Conservation (phyloP, 108 stramenopile species). For the Discostella pseudostelligera region DNA sequence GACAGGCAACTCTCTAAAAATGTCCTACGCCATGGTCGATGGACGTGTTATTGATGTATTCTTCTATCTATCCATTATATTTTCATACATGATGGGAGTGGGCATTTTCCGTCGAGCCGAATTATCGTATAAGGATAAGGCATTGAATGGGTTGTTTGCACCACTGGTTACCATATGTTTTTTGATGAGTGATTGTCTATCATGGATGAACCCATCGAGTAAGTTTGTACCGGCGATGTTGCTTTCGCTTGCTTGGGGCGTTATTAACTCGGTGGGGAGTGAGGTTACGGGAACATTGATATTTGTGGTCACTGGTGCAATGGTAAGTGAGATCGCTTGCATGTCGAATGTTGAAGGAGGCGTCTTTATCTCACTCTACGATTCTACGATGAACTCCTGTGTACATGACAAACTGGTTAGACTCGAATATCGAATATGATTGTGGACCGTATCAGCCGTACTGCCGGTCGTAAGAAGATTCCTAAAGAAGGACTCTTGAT, state of each 20-base stretch:
- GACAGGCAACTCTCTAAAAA: constrained; percentile 71
- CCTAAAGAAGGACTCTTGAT: constrained; percentile 40
- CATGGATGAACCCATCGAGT: constrained; percentile 19
- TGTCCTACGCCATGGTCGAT: constrained; percentile 52
- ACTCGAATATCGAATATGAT: constrained; percentile 47
- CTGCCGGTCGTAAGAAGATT: constrained; percentile 42
- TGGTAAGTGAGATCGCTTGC: constrained; percentile 19
- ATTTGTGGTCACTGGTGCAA: constrained; percentile 69
- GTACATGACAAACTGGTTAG: neutral
- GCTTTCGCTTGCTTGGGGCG: constrained; percentile 48
- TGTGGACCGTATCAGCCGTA: constrained; percentile 46
- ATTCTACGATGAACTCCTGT: neutral
- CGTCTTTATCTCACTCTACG: neutral
- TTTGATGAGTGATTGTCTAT: constrained; percentile 46
- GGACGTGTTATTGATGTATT: constrained; percentile 31
- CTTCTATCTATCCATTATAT: constrained; percentile 53
- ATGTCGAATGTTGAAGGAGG: neutral
- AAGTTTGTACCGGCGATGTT: constrained; percentile 50
- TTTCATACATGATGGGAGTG: constrained; percentile 49
- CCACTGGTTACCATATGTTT: constrained; percentile 41
- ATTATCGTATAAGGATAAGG: constrained; percentile 35
- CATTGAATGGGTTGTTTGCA: constrained; percentile 39
- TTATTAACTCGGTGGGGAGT: constrained; percentile 58
- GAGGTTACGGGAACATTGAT: constrained; percentile 55
- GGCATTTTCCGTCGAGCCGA: constrained; percentile 49